Percentiles rank a stretch among this genome's conserved stretches.
Evolutionary conservation across 192 early-diverging fungal species (phyloP).

Genomic region (Gamsiella multidivaricata): DNA sequence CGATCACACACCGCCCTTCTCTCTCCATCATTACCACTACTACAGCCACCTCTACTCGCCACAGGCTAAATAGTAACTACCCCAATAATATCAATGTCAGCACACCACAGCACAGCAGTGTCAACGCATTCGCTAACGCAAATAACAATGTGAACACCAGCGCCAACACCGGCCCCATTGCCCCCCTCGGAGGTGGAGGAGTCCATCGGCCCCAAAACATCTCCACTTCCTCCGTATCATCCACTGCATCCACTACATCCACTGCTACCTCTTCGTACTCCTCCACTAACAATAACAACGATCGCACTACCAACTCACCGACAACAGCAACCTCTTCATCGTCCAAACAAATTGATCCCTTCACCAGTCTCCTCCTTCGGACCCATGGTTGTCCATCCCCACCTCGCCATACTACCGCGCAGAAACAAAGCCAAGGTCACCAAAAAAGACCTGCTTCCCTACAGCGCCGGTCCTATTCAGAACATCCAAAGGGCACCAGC

Average conservation of each 20-base stretch:
- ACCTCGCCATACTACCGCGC: background rate
- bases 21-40: constrained; percentile 1
- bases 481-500: background rate
- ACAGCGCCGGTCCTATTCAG: constrained; percentile 6
- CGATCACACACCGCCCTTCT: background rate
- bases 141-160: background rate
- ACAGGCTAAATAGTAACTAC: too few species aligned
- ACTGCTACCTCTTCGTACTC: constrained; percentile 7
- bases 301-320: background rate
- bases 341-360: too few species aligned
- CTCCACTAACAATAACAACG: background rate
- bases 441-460: constrained; percentile 1
- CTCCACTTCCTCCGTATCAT: background rate
- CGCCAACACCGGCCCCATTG: too few species aligned
- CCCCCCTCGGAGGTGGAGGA: background rate
- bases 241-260: background rate
- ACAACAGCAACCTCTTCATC: too few species aligned
- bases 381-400: background rate
- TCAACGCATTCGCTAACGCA: background rate
- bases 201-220: background rate
- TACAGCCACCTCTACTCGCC: background rate
- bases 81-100: background rate
- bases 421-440: background rate
- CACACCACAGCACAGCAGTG: background rate
- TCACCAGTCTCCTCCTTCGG: too few species aligned